A percentile compares a stretch with the other conserved stretches of the same genome.
phyloP scores from a whole-genome alignment of 495 filamentous ascomycete species.

The Penicillium lagena region DNA sequence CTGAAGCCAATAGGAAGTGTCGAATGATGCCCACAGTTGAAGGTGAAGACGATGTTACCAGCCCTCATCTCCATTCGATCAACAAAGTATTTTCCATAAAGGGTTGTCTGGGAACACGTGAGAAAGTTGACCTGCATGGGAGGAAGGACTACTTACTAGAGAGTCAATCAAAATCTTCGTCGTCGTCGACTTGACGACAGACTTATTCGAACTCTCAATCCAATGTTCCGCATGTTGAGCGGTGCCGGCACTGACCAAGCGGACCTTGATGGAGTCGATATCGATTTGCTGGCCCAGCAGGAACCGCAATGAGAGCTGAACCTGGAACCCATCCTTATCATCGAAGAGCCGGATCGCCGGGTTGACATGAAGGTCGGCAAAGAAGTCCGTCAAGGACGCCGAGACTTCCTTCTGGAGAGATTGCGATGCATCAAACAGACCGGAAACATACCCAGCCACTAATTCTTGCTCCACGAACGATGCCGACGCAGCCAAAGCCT shows the following conservation, averaged over 20 bases:
- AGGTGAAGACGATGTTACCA: slow-evolving; percentile 60
- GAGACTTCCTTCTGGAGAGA: slow-evolving; percentile 57
- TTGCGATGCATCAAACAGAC: slow-evolving; percentile 57
- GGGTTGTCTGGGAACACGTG: slow-evolving; percentile 43
- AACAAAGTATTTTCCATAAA: slow-evolving; percentile 70
- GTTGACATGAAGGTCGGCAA: slow-evolving; percentile 62
- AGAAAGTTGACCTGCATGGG: slow-evolving; percentile 4
- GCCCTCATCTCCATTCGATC: slow-evolving; percentile 63
- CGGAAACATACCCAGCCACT: slow-evolving; percentile 56
- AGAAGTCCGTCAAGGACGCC: slow-evolving; percentile 66
- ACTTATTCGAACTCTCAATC: slow-evolving; percentile 29
- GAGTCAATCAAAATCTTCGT: slow-evolving; percentile 36
- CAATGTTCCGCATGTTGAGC: slow-evolving; percentile 34
- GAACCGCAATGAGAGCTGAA: slow-evolving; percentile 64
- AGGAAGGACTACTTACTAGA: slow-evolving; percentile 17
- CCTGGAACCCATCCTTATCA: slow-evolving; percentile 70
- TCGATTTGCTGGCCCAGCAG: slow-evolving; percentile 65
- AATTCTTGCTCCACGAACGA: slow-evolving; percentile 46
- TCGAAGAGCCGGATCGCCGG: slow-evolving; percentile 63
- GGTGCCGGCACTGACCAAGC: slow-evolving; percentile 41
- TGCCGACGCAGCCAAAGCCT: slow-evolving; percentile 24
- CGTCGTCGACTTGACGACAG: slow-evolving; percentile 30
- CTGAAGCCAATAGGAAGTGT: slow-evolving; percentile 31
- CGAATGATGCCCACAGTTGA: slow-evolving; percentile 24
- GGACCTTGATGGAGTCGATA: slow-evolving; percentile 59